Percentiles rank a stretch among this genome's conserved stretches.
phyloP scores from a whole-genome alignment of 441 rosid genomes.

The Sinapis alba region DNA sequence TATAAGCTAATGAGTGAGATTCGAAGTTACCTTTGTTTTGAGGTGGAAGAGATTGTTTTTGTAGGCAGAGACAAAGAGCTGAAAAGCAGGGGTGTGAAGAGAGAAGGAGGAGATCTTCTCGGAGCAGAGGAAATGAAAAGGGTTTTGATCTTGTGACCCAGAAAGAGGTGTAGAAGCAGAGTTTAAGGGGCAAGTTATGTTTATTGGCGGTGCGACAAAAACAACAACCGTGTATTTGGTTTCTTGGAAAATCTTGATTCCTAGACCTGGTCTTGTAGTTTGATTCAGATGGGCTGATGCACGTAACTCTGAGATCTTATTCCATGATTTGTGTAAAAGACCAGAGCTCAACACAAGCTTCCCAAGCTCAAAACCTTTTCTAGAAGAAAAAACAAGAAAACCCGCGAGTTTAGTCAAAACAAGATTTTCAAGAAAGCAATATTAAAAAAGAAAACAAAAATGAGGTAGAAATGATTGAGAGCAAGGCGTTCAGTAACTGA shows the following conservation, averaged over 20 bases:
- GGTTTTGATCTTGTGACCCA: background rate
- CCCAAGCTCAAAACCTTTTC: slow-evolving; percentile 46
- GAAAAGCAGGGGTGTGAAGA: slow-evolving; percentile 43
- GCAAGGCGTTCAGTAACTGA: background rate
- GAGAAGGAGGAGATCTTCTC: slow-evolving; percentile 43
- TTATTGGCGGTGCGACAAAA: slow-evolving; percentile 43
- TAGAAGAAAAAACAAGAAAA: slow-evolving; percentile 12
- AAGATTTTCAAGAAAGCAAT: slow-evolving; percentile 1
- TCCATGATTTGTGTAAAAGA: slow-evolving; percentile 46
- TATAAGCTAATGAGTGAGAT: background rate
- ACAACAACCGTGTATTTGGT: slow-evolving; percentile 39
- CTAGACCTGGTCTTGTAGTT: slow-evolving; percentile 1
- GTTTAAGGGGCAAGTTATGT: slow-evolving; percentile 24
- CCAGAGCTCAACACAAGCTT: slow-evolving; percentile 53
- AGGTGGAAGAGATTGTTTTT: slow-evolving; percentile 35
- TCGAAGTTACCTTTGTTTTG: slow-evolving; percentile 44
- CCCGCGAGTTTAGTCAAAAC: background rate
- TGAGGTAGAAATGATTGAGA: background rate
- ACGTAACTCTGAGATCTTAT: slow-evolving; percentile 36
- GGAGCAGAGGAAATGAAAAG: slow-evolving; percentile 51
- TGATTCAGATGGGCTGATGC: slow-evolving; percentile 21
- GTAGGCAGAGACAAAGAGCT: slow-evolving; percentile 39
- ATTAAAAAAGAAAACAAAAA: background rate
- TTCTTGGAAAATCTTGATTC: slow-evolving; percentile 15
- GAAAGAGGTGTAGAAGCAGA: slow-evolving; percentile 38